These are phyloP conservation scores for Globisporangium sylvaticum DNA, from an alignment of 352 stramenopile genomes.

Conservation along the genomic window DNA sequence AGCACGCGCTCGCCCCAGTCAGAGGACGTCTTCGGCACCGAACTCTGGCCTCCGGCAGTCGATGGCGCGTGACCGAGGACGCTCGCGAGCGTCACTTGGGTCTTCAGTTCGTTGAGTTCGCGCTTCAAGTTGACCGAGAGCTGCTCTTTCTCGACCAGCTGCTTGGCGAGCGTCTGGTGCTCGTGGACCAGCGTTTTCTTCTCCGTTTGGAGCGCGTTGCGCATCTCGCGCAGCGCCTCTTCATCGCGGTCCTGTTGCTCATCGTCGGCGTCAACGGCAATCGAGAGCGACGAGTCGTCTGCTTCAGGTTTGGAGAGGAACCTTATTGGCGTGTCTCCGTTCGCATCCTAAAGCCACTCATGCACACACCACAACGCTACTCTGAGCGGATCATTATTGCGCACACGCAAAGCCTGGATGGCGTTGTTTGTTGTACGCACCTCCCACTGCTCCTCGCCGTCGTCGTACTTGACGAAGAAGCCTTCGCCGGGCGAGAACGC, in stretches of 20 bases:
- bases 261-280: neutral
- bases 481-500: constrained; percentile 27
- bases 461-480: constrained; percentile 69
- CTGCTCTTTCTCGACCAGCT: constrained; percentile 35
- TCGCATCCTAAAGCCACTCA: neutral
- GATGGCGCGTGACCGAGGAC: constrained; percentile 5
- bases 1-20: constrained; percentile 46
- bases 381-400: neutral
- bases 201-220: constrained; percentile 29
- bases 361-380: neutral
- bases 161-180: constrained; percentile 24
- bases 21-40: constrained; percentile 20
- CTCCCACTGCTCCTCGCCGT: constrained; percentile 80
- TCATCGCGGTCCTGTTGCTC: constrained; percentile 26
- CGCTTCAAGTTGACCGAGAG: constrained; percentile 30
- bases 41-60: neutral
- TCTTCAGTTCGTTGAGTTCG: constrained; percentile 53
- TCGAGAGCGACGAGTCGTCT: neutral
- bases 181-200: constrained; percentile 34
- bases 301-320: constrained; percentile 17
- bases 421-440: neutral
- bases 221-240: constrained; percentile 44
- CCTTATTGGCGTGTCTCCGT: constrained; percentile 16
- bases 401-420: neutral
- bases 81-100: constrained; percentile 39